Percentiles rank a stretch among this genome's conserved stretches.
Evolutionary conservation across 208 protist genomes (phyloP).

Genomic region (Trypanosoma grayi): DNA sequence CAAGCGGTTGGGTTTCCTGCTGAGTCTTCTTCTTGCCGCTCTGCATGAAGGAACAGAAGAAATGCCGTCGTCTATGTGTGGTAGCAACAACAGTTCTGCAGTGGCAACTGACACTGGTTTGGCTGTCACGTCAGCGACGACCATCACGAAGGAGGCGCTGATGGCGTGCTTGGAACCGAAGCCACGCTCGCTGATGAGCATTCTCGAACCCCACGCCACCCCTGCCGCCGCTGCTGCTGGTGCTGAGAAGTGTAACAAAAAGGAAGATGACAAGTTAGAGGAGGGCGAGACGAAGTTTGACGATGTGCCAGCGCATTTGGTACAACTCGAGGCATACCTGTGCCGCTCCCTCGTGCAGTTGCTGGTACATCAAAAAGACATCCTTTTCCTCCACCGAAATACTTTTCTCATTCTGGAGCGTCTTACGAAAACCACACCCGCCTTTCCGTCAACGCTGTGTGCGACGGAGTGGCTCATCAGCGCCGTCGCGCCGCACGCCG

Average conservation of each 20-base stretch:
- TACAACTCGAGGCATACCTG: slow-evolving; percentile 68
- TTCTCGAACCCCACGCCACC: not conserved
- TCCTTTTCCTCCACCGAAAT: slow-evolving; percentile 68
- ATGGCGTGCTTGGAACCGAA: slow-evolving; percentile 22
- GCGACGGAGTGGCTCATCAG: slow-evolving; percentile 53
- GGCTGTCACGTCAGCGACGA: not conserved
- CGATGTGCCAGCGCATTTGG: slow-evolving; percentile 24
- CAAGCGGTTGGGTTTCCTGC: slow-evolving; percentile 58
- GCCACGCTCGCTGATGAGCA: slow-evolving; percentile 14
- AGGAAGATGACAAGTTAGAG: not conserved
- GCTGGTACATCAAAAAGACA: slow-evolving; percentile 42
- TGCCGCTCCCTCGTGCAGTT: slow-evolving; percentile 46
- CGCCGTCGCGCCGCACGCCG: slow-evolving; percentile 50
- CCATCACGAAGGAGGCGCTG: slow-evolving; percentile 16
- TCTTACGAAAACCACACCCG: slow-evolving; percentile 34
- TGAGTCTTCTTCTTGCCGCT: slow-evolving; percentile 30
- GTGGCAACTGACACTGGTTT: too few relatives aligned
- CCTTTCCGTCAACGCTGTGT: slow-evolving; percentile 52
- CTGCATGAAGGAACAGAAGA: slow-evolving; percentile 15
- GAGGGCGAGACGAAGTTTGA: not conserved
- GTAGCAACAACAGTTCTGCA: not conserved
- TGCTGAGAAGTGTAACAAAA: not conserved
- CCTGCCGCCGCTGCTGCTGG: not conserved
- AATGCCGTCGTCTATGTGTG: slow-evolving; percentile 3
- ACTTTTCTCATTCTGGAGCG: slow-evolving; percentile 62